These are phyloP conservation scores for Penicillium salamii DNA, from an alignment of 495 filamentous ascomycete genomes.

Conservation along the genomic window DNA sequence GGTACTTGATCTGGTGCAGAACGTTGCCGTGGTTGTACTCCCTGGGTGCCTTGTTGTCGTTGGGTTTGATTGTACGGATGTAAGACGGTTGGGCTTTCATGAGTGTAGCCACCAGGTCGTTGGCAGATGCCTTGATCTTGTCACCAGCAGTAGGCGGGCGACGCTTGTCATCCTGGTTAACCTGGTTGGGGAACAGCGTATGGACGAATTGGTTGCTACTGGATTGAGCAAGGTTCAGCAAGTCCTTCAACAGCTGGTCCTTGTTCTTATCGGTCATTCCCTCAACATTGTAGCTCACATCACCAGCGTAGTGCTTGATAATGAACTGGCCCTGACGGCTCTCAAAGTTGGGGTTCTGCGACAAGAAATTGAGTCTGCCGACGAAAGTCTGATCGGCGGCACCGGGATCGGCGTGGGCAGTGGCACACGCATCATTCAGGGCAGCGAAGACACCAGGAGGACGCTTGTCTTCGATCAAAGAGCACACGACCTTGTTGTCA, in stretches of 20 bases:
- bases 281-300: slow-evolving; percentile 91
- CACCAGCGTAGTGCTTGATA: slow-evolving; percentile 98
- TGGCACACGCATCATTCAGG: slow-evolving; percentile 95
- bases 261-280: slow-evolving; percentile 99
- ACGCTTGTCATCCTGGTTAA: slow-evolving; percentile 94
- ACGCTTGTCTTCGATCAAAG: slow-evolving; percentile 88
- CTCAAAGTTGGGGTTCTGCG: slow-evolving; percentile 84
- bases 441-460: slow-evolving; percentile 95
- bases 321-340: slow-evolving; percentile 94
- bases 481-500: slow-evolving; percentile 98
- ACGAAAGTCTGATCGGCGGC: slow-evolving; percentile 97
- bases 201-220: slow-evolving; percentile 85
- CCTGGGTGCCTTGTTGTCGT: slow-evolving; percentile 92
- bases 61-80: slow-evolving; percentile 98
- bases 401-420: slow-evolving; percentile 88
- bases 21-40: slow-evolving; percentile 93
- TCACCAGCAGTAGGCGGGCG: slow-evolving; percentile 94
- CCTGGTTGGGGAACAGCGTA: slow-evolving; percentile 83
- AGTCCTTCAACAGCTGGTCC: slow-evolving; percentile 91
- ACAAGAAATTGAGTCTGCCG: slow-evolving; percentile 83
- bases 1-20: slow-evolving; percentile 98
- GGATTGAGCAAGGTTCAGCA: slow-evolving; percentile 81
- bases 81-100: slow-evolving; percentile 98
- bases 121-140: slow-evolving; percentile 95
- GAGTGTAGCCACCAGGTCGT: slow-evolving; percentile 88